Evolutionary conservation across 768 basidiomycete genomes (phyloP), one percentile per base, ranked within the genome.

Genomic region (Leccinellum albellum): DNA sequence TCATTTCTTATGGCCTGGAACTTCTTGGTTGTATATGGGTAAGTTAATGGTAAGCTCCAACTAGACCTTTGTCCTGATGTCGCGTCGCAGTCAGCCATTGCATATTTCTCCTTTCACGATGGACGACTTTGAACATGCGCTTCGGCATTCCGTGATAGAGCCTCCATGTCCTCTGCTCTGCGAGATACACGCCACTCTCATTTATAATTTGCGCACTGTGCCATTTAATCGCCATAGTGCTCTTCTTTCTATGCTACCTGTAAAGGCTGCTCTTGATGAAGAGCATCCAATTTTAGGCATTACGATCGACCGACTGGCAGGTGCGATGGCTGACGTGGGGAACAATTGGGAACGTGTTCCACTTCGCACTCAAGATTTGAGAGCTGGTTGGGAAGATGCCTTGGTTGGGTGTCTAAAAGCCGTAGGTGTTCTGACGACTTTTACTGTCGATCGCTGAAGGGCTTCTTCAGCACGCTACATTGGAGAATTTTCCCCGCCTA

Each of bases 1-100:
- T 76, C 80, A 9, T 93, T 98, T 71, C 73, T 98, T 29, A 88
- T 91, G 87, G 77, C 85, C 9, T 99, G 95, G 95, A 94, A 92
- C 73, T 96, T 96, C 72, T 73, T 98, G 54, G 88, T 91, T 53
- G 88, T 94, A 52, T 95, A 95, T 72, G 93, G 94, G 97, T 97
- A 69, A 64, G 85, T 73, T 29, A 17, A 60, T 44, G 23, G 57
- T n/a, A 31, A 6, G 23, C 10, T 33, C 47, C 2, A 10, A 13
- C 2, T 44, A 37, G 21, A 6, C 28, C 40, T 44, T 32, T n/a
- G 45, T 21, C 47, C 24, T 65, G 29, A 58, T 53, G 57, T 47
- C 53, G 37, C 57, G 53, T 50, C 31, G 42, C 59, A 97, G 96
- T 6, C 87, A 89, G 79, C 88, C 95, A 2, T 78, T 98, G 15